Base-by-base conservation (phyloP, 2,329 filamentous ascomycete species). In the Aureobasidium sp. region DNA sequence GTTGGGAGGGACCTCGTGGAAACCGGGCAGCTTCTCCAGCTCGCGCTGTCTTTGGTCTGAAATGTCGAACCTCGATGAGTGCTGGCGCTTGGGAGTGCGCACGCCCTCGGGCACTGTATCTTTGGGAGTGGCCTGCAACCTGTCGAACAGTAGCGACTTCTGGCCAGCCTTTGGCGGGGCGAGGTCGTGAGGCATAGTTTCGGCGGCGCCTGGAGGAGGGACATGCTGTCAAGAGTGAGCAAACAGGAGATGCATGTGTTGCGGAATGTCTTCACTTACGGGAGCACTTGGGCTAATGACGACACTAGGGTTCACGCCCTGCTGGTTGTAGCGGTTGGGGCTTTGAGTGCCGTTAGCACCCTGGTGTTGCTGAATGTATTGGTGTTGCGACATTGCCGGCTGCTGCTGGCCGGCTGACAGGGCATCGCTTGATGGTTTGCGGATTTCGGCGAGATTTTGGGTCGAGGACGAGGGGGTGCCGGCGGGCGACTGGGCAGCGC, bases 111-210 rank as follows among this genome's bases (percentile, higher is more conserved):
- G 91, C 65, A 96, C 90, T 9, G 69, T 70, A 77, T 99, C 94
- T 76, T 96, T 96, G 57, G 95, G 95, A 1, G 92, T 96, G 64
- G 93, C 88, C 73, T 97, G 91, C 65, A 97, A 84, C 64, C 91
- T 85, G 74, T 95, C 90, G 76, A 91, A 95, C 70, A 95, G 85
- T 69, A 91, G 79, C 22, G 91, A 94, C 80, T 97, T 97, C 71
- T 89, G 85, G 61, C 91, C 91, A 47, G 90, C 87, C 77, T 97
- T 96, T 20, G 94, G 94, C 60, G 94, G 94, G 34, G 91, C 91
- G 63, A 99, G 86, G 73, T 99, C 94, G 71, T 95, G 91, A 58
- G 94, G 94, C 93, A 99, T 97, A 6, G 93, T 97, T 79, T 99
- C 94, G 66, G 92, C 89, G 63, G 92, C 88, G 68, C 94, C 94